Evolutionary conservation across 345 rosid genomes (phyloP), one percentile per base, ranked within the genome.

Genomic region (Melaleuca quinquenervia): DNA sequence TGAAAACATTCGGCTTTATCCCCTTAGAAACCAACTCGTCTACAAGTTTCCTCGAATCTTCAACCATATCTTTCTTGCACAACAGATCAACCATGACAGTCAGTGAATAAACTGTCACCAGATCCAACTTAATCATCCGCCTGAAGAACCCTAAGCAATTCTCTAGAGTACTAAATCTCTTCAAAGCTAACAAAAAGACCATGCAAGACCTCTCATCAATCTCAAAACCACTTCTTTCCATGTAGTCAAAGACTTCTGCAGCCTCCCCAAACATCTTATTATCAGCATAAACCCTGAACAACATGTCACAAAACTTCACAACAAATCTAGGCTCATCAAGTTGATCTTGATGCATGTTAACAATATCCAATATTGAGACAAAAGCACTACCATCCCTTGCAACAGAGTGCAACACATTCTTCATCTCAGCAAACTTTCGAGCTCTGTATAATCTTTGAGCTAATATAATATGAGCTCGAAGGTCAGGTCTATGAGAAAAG

Each of bases 201-300:
- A 94, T 93, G 87, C 98, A 96, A 5, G 98, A 93, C 90, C 97
- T 90, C 53, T 94, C 95, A 75, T 94, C 95, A 44, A 95, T 91
- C 82, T 85, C 88, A 24, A 95, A 55, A 32, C 94, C 92, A 27
- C 70, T 91, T 56, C 51, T 86, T 84, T 88, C 87, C 96, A 95
- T 92, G 90, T 89, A 91, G 88, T 90, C 91, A 50, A 95, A 96
- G 60, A 93, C 92, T 89, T n/a, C 82, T 22, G 87, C 20, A 86
- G 96, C 90, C 82, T 94, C 94, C 62, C 87, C 89, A 76, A 95
- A 95, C 95, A 92, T 89, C 54, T 86, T 89, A 84, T 91, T 87
- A 84, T 96, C 96, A 1, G 90, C 93, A 89, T 93, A 95, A 84
- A 95, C 94, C 91, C 96, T 92, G 86, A 96, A 92, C 84, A 91